These are phyloP conservation scores for Penicillium psychrosexuale DNA, from an alignment of 2,329 filamentous ascomycete species.

Conservation along the genomic window DNA sequence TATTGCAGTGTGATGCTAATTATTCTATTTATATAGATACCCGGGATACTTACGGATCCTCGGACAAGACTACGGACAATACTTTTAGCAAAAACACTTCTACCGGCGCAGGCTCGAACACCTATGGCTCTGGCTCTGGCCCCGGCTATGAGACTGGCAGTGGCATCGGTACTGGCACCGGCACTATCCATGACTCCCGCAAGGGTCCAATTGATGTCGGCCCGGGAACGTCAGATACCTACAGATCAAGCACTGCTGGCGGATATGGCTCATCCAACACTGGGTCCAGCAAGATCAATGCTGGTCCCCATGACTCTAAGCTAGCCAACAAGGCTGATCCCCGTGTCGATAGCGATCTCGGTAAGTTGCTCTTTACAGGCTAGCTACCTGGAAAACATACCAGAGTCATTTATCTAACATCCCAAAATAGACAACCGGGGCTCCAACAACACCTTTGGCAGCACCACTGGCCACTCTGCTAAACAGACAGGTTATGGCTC, in stretches of 20 bases:
- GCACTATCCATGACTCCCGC: conserved; percentile 1
- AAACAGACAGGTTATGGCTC: not conserved
- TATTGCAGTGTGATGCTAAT: not conserved
- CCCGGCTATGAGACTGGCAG: conserved; percentile 1
- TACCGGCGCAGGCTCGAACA: not conserved
- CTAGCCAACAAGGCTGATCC: conserved; percentile 53
- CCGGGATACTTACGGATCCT: conserved; percentile 6
- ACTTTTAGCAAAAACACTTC: conserved; percentile 1
- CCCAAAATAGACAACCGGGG: conserved; percentile 1
- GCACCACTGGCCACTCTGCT: not conserved
- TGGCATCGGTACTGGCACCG: not conserved
- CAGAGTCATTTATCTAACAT: not conserved
- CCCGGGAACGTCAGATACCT: not conserved
- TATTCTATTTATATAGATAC: conserved; percentile 3
- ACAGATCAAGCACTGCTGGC: conserved; percentile 3
- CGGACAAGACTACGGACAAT: not conserved
- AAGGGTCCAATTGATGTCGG: not conserved
- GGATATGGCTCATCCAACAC: conserved; percentile 11
- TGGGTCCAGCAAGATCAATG: conserved; percentile 9
- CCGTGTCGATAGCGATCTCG: conserved; percentile 29
- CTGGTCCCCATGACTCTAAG: conserved; percentile 45
- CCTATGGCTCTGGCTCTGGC: conserved; percentile 8
- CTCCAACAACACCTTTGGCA: not conserved
- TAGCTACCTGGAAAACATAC: too few species aligned
- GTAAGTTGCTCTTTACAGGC: conserved; percentile 8